phyloP scores from a whole-genome alignment of 1,284 basidiomycete species.

The Ustilago xerochloae region DNA sequence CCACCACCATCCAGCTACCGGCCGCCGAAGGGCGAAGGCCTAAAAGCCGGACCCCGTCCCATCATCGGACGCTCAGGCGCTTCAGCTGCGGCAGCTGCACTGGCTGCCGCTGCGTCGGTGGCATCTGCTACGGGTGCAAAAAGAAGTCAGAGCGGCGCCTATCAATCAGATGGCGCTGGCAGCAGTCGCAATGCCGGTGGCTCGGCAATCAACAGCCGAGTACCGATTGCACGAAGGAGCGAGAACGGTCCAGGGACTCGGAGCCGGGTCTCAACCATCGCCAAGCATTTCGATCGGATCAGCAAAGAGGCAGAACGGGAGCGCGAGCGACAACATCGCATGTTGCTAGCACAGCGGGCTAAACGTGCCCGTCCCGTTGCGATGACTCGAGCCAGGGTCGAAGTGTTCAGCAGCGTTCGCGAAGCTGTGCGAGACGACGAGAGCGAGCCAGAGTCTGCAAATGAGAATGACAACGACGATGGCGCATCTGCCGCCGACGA shows the following conservation, averaged over 20 bases:
- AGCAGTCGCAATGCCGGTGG: conserved; percentile 23
- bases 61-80: conserved; percentile 47
- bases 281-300: conserved; percentile 72
- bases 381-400: conserved; percentile 86
- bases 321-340: conserved; percentile 69
- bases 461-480: conserved; percentile 43
- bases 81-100: conserved; percentile 21
- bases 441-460: conserved; percentile 47
- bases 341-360: conserved; percentile 53
- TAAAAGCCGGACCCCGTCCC: conserved; percentile 45
- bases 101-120: conserved; percentile 16
- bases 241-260: conserved; percentile 47
- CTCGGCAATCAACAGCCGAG: conserved; percentile 23
- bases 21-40: conserved; percentile 39
- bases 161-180: conserved; percentile 34
- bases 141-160: conserved; percentile 28
- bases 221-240: conserved; percentile 38
- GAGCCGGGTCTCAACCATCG: conserved; percentile 71
- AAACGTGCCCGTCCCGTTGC: conserved; percentile 88
- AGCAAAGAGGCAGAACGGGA: conserved; percentile 72
- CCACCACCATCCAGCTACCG: conserved; percentile 45
- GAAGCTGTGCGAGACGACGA: conserved; percentile 88
- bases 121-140: not conserved
- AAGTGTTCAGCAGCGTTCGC: conserved; percentile 88
- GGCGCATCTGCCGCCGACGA: conserved; percentile 48